Percentiles rank a stretch among this genome's conserved stretches.
phyloP scores from a whole-genome alignment of 2,329 filamentous ascomycete genomes.

The Alternaria metachromatica region DNA sequence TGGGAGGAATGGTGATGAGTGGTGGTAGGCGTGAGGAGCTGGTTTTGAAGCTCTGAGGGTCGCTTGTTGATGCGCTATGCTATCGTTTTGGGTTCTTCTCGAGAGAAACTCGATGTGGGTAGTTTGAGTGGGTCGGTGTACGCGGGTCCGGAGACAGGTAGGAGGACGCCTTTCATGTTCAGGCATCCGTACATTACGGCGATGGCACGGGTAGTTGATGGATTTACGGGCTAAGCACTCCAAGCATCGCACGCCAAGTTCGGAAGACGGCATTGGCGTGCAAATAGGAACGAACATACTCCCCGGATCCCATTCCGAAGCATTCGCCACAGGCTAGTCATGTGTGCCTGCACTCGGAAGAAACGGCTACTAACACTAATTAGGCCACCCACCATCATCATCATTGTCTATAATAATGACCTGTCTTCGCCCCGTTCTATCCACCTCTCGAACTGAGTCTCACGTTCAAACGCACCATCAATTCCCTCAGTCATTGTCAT shows the following conservation, averaged over 20 bases:
- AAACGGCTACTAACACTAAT: background rate
- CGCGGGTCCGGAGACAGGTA: background rate
- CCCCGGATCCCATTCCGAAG: background rate
- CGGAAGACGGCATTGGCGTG: background rate
- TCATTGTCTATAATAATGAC: background rate
- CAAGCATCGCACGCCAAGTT: background rate
- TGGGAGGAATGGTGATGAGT: background rate
- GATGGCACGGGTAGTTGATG: background rate
- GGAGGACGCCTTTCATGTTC: background rate
- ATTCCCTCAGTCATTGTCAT: no score
- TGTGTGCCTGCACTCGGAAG: background rate
- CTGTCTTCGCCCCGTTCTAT: background rate
- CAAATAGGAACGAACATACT: background rate
- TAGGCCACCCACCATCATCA: background rate
- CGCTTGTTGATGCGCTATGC: accelerated
- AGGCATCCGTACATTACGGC: background rate
- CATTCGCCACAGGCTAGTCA: background rate
- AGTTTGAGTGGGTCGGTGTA: background rate
- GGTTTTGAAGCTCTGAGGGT: background rate
- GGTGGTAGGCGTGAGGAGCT: background rate
- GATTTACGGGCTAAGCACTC: background rate
- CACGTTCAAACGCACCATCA: no score
- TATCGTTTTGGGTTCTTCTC: accelerated
- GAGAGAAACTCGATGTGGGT: background rate
- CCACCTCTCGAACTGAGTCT: background rate